phyloP scores from a whole-genome alignment of 2,329 filamentous ascomycete species.

The Penicillium sp. region DNA sequence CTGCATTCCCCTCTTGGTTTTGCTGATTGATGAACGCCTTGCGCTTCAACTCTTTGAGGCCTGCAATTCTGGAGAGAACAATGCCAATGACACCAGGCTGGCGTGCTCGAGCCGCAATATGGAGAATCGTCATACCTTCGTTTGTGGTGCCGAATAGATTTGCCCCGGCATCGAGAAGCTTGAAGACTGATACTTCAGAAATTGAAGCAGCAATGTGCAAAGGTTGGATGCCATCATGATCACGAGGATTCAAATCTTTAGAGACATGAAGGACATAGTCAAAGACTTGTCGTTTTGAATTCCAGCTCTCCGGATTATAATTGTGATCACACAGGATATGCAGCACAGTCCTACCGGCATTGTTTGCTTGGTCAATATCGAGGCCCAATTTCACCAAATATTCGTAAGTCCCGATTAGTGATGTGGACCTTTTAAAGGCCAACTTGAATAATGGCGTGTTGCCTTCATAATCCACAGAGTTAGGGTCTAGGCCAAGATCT shows the following conservation, averaged over 20 bases:
- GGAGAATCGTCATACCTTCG: constrained; percentile 14
- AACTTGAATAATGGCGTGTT: constrained; percentile 4
- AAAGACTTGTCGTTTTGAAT: neutral
- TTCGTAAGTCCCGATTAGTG: too few species aligned
- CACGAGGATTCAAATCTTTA: neutral
- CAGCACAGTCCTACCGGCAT: constrained; percentile 2
- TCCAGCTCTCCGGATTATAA: neutral
- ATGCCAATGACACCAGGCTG: constrained; percentile 11
- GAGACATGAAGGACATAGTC: constrained; percentile 2
- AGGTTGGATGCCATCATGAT: constrained; percentile 10
- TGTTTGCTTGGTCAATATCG: constrained; percentile 7
- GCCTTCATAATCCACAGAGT: constrained; percentile 1
- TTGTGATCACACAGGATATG: neutral
- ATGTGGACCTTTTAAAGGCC: too few species aligned
- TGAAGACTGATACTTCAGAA: constrained; percentile 9
- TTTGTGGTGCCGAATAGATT: constrained; percentile 8
- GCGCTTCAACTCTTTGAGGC: neutral
- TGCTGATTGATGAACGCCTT: constrained; percentile 9
- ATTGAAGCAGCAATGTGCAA: constrained; percentile 15
- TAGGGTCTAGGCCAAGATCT: constrained; percentile 3
- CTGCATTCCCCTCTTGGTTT: constrained; percentile 8
- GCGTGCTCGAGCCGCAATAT: constrained; percentile 15
- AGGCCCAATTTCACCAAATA: neutral
- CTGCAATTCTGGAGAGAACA: constrained; percentile 1
- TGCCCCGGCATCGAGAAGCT: constrained; percentile 15